Evolutionary conservation across 257 asterid species (phyloP).

Genomic region (Petunia axillaris): DNA sequence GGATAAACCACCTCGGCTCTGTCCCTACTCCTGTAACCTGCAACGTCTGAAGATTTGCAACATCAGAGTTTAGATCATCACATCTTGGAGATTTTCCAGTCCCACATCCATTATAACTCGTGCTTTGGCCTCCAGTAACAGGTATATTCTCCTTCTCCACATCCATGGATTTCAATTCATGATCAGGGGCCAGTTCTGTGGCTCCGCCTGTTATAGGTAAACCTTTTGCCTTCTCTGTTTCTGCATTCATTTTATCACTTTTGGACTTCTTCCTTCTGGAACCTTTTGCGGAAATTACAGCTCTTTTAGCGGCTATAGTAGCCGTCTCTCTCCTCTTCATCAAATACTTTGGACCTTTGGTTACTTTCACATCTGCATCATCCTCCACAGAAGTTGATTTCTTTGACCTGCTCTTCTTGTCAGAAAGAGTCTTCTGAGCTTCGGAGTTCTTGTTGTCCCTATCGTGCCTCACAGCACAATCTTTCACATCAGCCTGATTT

Average conservation of each 20-base stretch:
- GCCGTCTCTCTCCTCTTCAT: slow-evolving; percentile 42
- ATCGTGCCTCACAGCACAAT: slow-evolving; percentile 34
- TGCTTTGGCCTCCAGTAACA: slow-evolving; percentile 8
- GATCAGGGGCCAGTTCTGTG: slow-evolving; percentile 21
- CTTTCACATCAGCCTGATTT: slow-evolving; percentile 34
- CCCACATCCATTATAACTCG: slow-evolving; percentile 32
- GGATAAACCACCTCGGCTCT: slow-evolving; percentile 67
- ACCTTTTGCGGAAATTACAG: slow-evolving; percentile 34
- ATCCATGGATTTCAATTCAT: slow-evolving; percentile 42
- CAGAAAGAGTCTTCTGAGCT: slow-evolving; percentile 36
- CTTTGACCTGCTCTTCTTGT: slow-evolving; percentile 35
- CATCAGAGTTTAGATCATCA: slow-evolving; percentile 24
- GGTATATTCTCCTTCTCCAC: slow-evolving; percentile 53
- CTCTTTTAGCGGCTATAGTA: slow-evolving; percentile 23
- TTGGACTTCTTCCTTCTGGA: slow-evolving; percentile 27
- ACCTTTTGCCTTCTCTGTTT: slow-evolving; percentile 25
- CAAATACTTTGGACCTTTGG: slow-evolving; percentile 49
- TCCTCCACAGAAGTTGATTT: slow-evolving; percentile 38
- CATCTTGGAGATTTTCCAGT: slow-evolving; percentile 32
- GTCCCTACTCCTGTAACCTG: slow-evolving; percentile 29
- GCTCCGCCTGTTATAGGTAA: slow-evolving; percentile 4
- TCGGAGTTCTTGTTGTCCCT: slow-evolving; percentile 29
- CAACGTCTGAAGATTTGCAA: slow-evolving; percentile 24
- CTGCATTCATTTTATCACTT: slow-evolving; percentile 17
- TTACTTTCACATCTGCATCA: slow-evolving; percentile 36